Evolutionary conservation across 129 eudicot species (phyloP), one percentile per base, ranked within the genome.

Genomic region (Lactuca sativa): DNA sequence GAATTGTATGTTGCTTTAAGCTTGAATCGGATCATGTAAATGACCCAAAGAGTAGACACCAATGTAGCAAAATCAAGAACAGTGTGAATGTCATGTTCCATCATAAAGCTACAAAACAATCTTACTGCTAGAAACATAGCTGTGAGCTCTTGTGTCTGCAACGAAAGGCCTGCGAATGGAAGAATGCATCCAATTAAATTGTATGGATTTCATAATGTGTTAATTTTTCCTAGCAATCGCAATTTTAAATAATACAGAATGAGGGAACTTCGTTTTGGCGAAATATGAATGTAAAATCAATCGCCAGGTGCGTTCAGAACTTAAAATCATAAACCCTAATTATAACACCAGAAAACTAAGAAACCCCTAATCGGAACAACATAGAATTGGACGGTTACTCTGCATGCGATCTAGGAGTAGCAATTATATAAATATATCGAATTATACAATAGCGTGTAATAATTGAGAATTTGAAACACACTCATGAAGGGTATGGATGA

Each of bases 21-120:
- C 73, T 84, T 88, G 80, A 82, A 84, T 32, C 89, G 82, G 53
- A 92, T 92, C 97, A 92, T 92, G 74, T 88, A 92, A 10, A 92
- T 78, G 17, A 89, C 96, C 98, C 98, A 92, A 52, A 78, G 71
- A 52, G 98, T 92, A 25, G 89, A 74, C n/a, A 71, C 75, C 56
- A 92, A 84, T 0, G 96, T 86, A 17, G 84, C 74, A 10, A 82
- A 84, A 79, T 92, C 98, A 40, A 92, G 98, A 51, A 86, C 43
- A 1, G 96, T 89, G 74, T 92, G 96, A 62, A 92, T 85, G 84
- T 92, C 98, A 12, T 80, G 82, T 81, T 86, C 95, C 86, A 92
- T 80, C 60, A 68, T 37, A 47, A 52, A 77, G 75, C 95, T 86
- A 57, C 96, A 92, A 31, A 49, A 49, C 64, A 93, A 70, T 80